Base-by-base conservation (phyloP, 495 filamentous ascomycete genomes). In the Parathielavia appendiculata region DNA sequence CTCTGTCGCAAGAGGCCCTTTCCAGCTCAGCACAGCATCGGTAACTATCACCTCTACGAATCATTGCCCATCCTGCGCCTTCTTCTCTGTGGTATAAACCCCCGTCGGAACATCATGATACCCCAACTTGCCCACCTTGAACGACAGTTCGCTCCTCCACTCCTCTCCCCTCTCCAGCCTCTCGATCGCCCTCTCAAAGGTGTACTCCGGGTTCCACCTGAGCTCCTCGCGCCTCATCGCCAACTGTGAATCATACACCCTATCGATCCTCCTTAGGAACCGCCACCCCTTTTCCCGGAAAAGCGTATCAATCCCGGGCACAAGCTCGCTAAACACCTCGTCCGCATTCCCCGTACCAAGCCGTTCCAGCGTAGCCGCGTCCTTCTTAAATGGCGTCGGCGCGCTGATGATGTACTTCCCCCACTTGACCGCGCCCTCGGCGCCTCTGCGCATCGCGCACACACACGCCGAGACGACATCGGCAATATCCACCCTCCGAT, bases 181-280 rank as follows among this genome's bases (percentile, higher is more conserved):
- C 48, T 64, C 46, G 1, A 71, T 45, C 6, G 52, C 59, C 51
- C 22, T 57, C 36, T 55, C 57, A 56, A 69, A 71, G 9, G 68
- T 71, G 41, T 64, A 69, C 44, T 63, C 51, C 0, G 68, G 62
- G 45, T 48, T 34, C 68, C 68, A 71, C 26, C 63, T 57, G 36
- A 71, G 22, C 52, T 66, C 66, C 32, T 35, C 30, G 3, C 6
- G 3, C 26, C 26, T 30, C 22, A 63, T 44, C 10, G 68, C 68
- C 57, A 52, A 49, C 34, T 26, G 13, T 13, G 64, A 65, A 57
- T 71, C 68, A 51, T 71, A 71, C 23, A 71, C 64, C n/a, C 68
- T 45, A 49, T 71, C 68, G 10, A 71, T 40, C 48, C 66, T 59
- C 17, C 44, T n/a, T 23, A 66, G 12, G 39, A 58, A 64, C 51